Base-by-base conservation (phyloP, 768 basidiomycete species). In the Kwoniella bestiolae region DNA sequence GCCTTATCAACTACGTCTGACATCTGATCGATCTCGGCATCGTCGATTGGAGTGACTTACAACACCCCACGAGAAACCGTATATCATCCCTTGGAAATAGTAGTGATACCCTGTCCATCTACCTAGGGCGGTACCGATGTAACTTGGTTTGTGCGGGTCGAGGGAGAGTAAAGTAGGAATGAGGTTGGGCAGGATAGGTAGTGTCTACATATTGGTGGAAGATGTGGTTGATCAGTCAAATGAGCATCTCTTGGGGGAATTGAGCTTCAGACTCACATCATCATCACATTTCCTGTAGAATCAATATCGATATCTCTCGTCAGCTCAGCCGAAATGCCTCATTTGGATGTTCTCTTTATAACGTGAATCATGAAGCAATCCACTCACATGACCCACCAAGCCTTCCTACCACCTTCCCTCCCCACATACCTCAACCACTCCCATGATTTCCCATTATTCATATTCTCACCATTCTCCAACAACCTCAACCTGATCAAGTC, bases 41-140 rank as follows among this genome's bases (percentile, higher is more conserved):
- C 52, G 52, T 7, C 29, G 50, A 29, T 56, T 46, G 11, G 23
- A 3, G 16, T 11, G 41, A 67, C 75, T 65, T 59, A 75, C 74
- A 53, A 78, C 66, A n/a, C 70, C 64, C 69, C 72, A 76, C 14
- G 63, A 69, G 50, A 78, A 67, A 5, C 74, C 77, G 51, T 78
- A 78, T 50, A 75, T 68, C 44, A 74, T 68, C 3, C 74, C 77
- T 45, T 66, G 56, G 38, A 66, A 72, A 66, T 75, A 78, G 29
- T 71, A 69, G 23, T 66, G 63, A 6, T 68, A 67, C 4, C 70
- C 63, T 26, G 59, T 56, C 62, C 68, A 68, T 26, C 55, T 56
- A 9, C 59, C 71, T 16, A 67, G 34, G 2, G 72, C 56, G 8
- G 69, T 58, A 9, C 77, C 77, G 28, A 75, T 32, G 38, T 71